Evolutionary conservation across 768 basidiomycete species (phyloP).

Genomic region (Amanita pallidorosea): DNA sequence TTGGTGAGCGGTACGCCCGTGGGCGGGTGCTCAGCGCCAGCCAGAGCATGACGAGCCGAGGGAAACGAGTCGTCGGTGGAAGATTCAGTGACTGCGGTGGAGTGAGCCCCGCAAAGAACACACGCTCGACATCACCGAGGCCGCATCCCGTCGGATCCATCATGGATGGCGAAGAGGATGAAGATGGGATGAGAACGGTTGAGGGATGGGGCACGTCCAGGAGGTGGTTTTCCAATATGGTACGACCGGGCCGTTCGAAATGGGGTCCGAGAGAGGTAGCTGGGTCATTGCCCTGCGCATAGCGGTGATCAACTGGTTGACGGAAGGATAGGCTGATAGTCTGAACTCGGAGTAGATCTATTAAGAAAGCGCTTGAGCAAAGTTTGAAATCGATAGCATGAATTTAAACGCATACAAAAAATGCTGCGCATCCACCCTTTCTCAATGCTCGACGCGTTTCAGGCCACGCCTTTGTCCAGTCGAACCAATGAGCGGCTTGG

Average conservation of each 20-base stretch:
- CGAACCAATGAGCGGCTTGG: constrained; percentile 81
- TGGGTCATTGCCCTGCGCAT: constrained; percentile 49
- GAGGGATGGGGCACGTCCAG: constrained; percentile 58
- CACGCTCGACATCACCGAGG: constrained; percentile 34
- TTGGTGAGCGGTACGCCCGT: constrained; percentile 23
- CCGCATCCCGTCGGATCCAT: constrained; percentile 13
- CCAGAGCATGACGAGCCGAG: constrained; percentile 3
- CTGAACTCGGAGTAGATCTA: constrained; percentile 65
- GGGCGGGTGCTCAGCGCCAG: constrained; percentile 13
- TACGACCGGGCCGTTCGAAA: constrained; percentile 73
- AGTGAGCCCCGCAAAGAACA: constrained; percentile 47
- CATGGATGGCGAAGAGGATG: neutral
- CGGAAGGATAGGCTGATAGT: constrained; percentile 42
- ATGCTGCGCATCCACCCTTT: constrained; percentile 60
- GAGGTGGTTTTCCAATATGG: constrained; percentile 64
- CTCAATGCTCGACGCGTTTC: constrained; percentile 52
- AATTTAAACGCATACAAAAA: constrained; percentile 63
- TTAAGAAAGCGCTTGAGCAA: too few relatives aligned
- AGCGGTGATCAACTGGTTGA: constrained; percentile 52
- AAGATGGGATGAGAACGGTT: constrained; percentile 11
- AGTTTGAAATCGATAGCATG: neutral
- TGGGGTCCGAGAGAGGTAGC: constrained; percentile 55
- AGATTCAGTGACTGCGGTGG: neutral
- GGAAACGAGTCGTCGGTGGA: constrained; percentile 6
- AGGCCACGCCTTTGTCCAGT: constrained; percentile 62